phyloP scores from a whole-genome alignment of 192 early-diverging fungal genomes.

The Backusella australiensis region DNA sequence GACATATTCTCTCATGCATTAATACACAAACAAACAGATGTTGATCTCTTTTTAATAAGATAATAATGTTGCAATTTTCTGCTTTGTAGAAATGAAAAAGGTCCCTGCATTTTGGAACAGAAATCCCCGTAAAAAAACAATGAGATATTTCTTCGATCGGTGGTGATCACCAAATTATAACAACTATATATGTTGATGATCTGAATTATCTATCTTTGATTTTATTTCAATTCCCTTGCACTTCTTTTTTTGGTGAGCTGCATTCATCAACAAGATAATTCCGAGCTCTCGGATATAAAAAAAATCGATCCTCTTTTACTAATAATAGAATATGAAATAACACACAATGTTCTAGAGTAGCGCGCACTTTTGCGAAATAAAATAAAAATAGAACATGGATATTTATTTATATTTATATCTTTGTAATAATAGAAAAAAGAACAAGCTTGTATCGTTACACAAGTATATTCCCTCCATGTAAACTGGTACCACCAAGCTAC shows the following conservation, averaged over 20 bases:
- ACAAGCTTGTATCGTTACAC: too few relatives aligned
- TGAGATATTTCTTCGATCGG: background rate
- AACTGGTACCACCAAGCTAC: too few relatives aligned
- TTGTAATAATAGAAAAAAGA: too few relatives aligned
- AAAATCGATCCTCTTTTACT: background rate
- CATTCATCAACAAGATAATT: background rate
- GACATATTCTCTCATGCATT: background rate
- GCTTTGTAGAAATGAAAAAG: background rate
- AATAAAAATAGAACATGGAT: too few relatives aligned
- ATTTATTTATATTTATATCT: too few relatives aligned
- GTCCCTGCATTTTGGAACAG: background rate
- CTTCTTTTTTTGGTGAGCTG: background rate
- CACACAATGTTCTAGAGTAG: too few relatives aligned
- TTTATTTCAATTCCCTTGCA: too few relatives aligned
- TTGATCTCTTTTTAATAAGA: background rate
- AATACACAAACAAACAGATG: background rate
- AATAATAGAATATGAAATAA: background rate
- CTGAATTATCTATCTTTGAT: too few relatives aligned
- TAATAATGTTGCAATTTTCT: background rate
- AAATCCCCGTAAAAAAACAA: background rate
- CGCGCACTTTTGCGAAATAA: too few relatives aligned
- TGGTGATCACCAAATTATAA: too few relatives aligned
- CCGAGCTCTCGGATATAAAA: background rate
- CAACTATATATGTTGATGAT: too few relatives aligned
- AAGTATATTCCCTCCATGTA: too few relatives aligned